These are phyloP conservation scores for Pisolithus sp. DNA, from an alignment of 768 basidiomycete species.

Conservation along the genomic window DNA sequence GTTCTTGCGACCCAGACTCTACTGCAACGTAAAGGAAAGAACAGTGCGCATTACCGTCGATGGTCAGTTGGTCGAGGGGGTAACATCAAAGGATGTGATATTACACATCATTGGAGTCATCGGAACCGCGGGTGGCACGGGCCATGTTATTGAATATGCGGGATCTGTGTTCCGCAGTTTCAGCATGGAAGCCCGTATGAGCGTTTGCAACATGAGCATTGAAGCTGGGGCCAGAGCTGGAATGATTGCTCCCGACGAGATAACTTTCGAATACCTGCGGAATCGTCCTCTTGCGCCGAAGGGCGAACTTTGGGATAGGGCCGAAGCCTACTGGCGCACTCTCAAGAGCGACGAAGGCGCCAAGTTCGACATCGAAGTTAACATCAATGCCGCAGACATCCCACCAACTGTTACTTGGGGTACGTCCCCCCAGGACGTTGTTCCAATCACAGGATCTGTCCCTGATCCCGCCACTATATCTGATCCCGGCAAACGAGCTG, in stretches of 20 bases:
- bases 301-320: constrained; percentile 79
- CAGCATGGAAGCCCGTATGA: constrained; percentile 89
- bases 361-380: constrained; percentile 76
- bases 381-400: constrained; percentile 78
- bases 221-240: constrained; percentile 90
- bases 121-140: constrained; percentile 91
- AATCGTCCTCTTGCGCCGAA: constrained; percentile 78
- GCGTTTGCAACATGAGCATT: constrained; percentile 92
- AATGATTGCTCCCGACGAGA: constrained; percentile 87
- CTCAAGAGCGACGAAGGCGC: constrained; percentile 77
- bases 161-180: constrained; percentile 82
- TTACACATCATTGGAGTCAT: constrained; percentile 87
- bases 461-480: constrained; percentile 67
- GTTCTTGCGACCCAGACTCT: constrained; percentile 90
- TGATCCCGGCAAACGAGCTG: constrained; percentile 59
- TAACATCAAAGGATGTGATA: constrained; percentile 86
- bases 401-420: constrained; percentile 91
- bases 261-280: constrained; percentile 79
- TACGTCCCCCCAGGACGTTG: constrained; percentile 85
- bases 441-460: constrained; percentile 73
- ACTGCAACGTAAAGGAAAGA: constrained; percentile 81
- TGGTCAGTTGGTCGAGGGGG: constrained; percentile 72
- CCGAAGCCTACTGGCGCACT: constrained; percentile 80
- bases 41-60: constrained; percentile 90
- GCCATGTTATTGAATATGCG: constrained; percentile 86